Percentiles rank a stretch among this genome's conserved stretches.
Conservation (phyloP, 768 basidiomycete genomes). For the Macrocybe gigantea region DNA sequence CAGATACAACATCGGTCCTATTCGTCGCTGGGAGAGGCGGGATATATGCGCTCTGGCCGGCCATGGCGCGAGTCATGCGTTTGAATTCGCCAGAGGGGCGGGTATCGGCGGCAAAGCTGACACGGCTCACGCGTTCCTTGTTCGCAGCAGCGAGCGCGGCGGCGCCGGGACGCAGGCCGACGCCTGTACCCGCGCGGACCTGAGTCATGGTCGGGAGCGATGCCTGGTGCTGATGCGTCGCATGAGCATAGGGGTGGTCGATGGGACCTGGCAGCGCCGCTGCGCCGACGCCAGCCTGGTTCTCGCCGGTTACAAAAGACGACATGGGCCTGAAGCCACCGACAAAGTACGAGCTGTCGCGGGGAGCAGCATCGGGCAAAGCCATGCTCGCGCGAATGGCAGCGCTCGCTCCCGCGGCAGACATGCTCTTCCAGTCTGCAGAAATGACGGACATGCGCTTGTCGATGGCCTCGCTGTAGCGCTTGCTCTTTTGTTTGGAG, state of each 20-base stretch:
- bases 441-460: constrained; percentile 82
- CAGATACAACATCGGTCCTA: not conserved
- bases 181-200: constrained; percentile 41
- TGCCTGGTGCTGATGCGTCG: constrained; percentile 10
- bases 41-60: constrained; percentile 25
- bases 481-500: constrained; percentile 44
- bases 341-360: constrained; percentile 44
- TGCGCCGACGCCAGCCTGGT: constrained; percentile 26
- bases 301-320: constrained; percentile 37
- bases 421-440: constrained; percentile 71
- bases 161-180: constrained; percentile 43
- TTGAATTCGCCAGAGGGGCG: constrained; percentile 32
- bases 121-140: constrained; percentile 38
- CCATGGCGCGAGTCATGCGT: constrained; percentile 32
- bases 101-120: constrained; percentile 65
- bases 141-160: constrained; percentile 20
- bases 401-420: constrained; percentile 61
- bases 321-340: constrained; percentile 47
- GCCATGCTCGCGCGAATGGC: constrained; percentile 71
- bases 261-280: constrained; percentile 11
- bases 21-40: constrained; percentile 27
- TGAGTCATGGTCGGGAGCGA: constrained; percentile 28
- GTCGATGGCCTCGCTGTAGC: constrained; percentile 65
- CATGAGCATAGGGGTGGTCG: not conserved
- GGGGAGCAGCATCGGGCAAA: constrained; percentile 15